Percentiles rank a stretch among this genome's conserved stretches.
Evolutionary conservation across 108 stramenopile species (phyloP).

Genomic region (Fistulifera solaris): DNA sequence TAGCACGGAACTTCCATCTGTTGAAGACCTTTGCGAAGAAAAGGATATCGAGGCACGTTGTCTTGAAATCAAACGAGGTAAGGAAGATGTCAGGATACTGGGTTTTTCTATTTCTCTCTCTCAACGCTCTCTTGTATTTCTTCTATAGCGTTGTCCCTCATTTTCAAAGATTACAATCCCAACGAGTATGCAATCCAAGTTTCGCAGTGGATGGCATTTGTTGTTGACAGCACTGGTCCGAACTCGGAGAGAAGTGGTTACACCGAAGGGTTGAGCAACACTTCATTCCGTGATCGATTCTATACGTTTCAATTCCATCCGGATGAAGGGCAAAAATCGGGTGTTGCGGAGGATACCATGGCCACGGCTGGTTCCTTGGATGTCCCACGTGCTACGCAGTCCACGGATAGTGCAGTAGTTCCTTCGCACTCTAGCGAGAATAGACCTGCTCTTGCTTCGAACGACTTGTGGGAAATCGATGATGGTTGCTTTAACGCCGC

Average conservation of each 20-base stretch:
- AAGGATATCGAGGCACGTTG: too few relatives aligned
- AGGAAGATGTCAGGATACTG: too few relatives aligned
- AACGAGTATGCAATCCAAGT: constrained; percentile 7
- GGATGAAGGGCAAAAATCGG: not conserved
- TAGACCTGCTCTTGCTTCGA: constrained; percentile 1
- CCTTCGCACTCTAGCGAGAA: not conserved
- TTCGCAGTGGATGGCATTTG: constrained; percentile 6
- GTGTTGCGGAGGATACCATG: not conserved
- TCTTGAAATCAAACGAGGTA: too few relatives aligned
- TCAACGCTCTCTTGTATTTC: too few relatives aligned
- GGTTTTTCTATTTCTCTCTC: too few relatives aligned
- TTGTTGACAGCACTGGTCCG: constrained; percentile 1
- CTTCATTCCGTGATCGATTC: too few relatives aligned
- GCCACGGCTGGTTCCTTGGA: not conserved
- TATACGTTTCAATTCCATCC: not conserved
- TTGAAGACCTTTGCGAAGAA: too few relatives aligned
- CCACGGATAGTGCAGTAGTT: too few relatives aligned
- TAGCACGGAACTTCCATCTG: too few relatives aligned
- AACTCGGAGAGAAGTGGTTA: not conserved
- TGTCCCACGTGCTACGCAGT: not conserved
- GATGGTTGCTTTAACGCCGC: not conserved
- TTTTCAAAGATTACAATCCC: not conserved
- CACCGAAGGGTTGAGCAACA: too few relatives aligned
- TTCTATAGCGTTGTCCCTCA: not conserved
- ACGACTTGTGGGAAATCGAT: constrained; percentile 8